A percentile compares a stretch with the other conserved stretches of the same genome.
These are phyloP conservation scores for Beauveria varroae DNA, from an alignment of 2,329 filamentous ascomycete genomes.

Conservation along the genomic window DNA sequence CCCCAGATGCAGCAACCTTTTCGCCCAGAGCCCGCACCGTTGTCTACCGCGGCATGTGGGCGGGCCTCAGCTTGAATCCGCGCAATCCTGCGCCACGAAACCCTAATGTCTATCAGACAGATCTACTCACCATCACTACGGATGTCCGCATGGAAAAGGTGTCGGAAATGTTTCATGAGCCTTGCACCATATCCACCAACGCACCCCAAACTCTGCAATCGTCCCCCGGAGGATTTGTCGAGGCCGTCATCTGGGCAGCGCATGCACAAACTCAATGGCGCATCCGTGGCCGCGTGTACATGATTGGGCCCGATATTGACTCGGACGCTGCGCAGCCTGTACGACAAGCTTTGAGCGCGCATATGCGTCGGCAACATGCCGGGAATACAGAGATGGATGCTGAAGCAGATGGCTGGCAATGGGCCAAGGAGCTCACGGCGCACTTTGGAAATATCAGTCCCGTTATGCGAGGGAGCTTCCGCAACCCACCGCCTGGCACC, in stretches of 20 bases:
- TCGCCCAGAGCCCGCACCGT: slow-evolving; percentile 64
- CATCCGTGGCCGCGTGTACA: slow-evolving; percentile 65
- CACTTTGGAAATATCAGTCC: slow-evolving; percentile 89
- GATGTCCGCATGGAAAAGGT: slow-evolving; percentile 84
- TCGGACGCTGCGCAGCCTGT: slow-evolving; percentile 35
- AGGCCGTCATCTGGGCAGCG: slow-evolving; percentile 76
- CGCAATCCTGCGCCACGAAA: slow-evolving; percentile 69
- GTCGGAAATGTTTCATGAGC: slow-evolving; percentile 55
- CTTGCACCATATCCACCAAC: not conserved
- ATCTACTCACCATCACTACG: slow-evolving; percentile 77
- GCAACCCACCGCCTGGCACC: slow-evolving; percentile 61
- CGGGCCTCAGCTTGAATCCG: slow-evolving; percentile 60
- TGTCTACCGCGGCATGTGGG: slow-evolving; percentile 81
- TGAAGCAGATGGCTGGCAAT: slow-evolving; percentile 55
- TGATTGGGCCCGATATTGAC: slow-evolving; percentile 65
- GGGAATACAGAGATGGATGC: slow-evolving; percentile 4
- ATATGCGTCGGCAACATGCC: slow-evolving; percentile 46
- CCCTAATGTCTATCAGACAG: slow-evolving; percentile 60
- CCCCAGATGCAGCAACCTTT: slow-evolving; percentile 36
- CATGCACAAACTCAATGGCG: slow-evolving; percentile 75
- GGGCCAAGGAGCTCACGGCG: slow-evolving; percentile 69
- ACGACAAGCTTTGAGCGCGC: slow-evolving; percentile 49
- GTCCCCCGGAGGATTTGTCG: slow-evolving; percentile 63
- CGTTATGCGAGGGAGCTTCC: slow-evolving; percentile 68
- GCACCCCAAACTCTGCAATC: slow-evolving; percentile 21